Conservation (phyloP, 2,329 filamentous ascomycete species). For the Neopestalotiopsis sp. region DNA sequence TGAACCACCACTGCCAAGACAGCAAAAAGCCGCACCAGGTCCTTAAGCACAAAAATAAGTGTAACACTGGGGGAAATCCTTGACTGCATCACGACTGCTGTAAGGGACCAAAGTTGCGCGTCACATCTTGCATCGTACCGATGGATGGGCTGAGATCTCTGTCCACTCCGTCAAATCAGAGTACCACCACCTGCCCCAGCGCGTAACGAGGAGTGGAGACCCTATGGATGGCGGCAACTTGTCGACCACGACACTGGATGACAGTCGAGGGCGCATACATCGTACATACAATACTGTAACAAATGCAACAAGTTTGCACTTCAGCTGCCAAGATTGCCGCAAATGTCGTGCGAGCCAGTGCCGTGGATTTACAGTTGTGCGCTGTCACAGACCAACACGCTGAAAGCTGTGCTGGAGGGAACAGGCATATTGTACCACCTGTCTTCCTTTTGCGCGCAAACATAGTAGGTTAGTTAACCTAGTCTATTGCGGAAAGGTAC, state of each 20-base stretch:
- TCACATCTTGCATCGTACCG: slow-evolving; percentile 16
- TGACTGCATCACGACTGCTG: not conserved
- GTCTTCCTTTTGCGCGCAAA: slow-evolving; percentile 1
- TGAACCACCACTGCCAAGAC: not conserved
- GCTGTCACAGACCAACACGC: slow-evolving; percentile 12
- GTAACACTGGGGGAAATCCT: not conserved
- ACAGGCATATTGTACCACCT: slow-evolving; percentile 9
- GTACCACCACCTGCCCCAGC: not conserved
- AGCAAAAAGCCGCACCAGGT: not conserved
- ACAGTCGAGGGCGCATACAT: not conserved
- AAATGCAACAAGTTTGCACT: slow-evolving; percentile 4
- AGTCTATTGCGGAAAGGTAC: not conserved
- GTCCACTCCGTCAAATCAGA: slow-evolving; percentile 10
- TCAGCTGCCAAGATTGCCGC: slow-evolving; percentile 13
- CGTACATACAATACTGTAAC: not conserved
- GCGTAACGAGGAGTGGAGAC: slow-evolving; percentile 7
- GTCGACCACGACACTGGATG: not conserved
- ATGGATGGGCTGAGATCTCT: slow-evolving; percentile 14
- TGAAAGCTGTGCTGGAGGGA: slow-evolving; percentile 7
- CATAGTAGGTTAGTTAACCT: not conserved
- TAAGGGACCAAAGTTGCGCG: slow-evolving; percentile 8
- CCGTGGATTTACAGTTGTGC: not conserved
- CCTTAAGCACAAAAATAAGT: not conserved
- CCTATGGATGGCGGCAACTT: not conserved
- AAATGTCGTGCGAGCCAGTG: slow-evolving; percentile 14